phyloP scores from a whole-genome alignment of 768 basidiomycete genomes.

The Amanita exitialis region DNA sequence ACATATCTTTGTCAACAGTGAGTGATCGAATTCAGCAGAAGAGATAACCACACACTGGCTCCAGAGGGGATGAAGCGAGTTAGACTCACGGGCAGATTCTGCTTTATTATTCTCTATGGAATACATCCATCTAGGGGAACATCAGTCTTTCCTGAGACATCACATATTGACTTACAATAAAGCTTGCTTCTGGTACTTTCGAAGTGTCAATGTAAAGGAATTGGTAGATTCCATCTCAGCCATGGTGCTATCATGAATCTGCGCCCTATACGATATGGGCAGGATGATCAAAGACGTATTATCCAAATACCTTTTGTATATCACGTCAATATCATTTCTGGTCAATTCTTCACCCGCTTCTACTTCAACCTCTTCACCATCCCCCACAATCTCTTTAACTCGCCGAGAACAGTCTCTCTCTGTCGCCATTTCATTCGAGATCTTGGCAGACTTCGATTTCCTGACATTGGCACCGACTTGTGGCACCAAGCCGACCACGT shows the following conservation, averaged over 20 bases:
- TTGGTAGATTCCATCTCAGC: slow-evolving; percentile 73
- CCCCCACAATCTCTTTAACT: slow-evolving; percentile 62
- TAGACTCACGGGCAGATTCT: slow-evolving; percentile 59
- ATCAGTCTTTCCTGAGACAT: not conserved
- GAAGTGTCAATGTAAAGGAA: slow-evolving; percentile 65
- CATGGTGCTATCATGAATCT: slow-evolving; percentile 67
- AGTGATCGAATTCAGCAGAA: not conserved
- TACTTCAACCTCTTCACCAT: slow-evolving; percentile 75
- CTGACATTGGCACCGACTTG: slow-evolving; percentile 31
- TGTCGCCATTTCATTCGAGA: slow-evolving; percentile 17
- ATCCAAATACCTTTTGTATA: slow-evolving; percentile 66
- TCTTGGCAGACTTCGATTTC: slow-evolving; percentile 21
- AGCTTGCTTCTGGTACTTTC: slow-evolving; percentile 93
- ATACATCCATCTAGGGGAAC: not conserved
- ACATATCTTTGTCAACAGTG: slow-evolving; percentile 42
- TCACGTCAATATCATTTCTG: slow-evolving; percentile 70
- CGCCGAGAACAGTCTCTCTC: slow-evolving; percentile 14
- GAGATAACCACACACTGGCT: slow-evolving; percentile 52
- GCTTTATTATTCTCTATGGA: slow-evolving; percentile 53
- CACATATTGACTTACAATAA: slow-evolving; percentile 40
- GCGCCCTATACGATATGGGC: slow-evolving; percentile 47
- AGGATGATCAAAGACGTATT: not conserved
- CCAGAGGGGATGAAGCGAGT: slow-evolving; percentile 90
- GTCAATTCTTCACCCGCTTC: slow-evolving; percentile 78
- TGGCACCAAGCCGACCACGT: slow-evolving; percentile 62